These are phyloP conservation scores for Amanita pallidorosea DNA, from an alignment of 768 basidiomycete species.

Conservation along the genomic window DNA sequence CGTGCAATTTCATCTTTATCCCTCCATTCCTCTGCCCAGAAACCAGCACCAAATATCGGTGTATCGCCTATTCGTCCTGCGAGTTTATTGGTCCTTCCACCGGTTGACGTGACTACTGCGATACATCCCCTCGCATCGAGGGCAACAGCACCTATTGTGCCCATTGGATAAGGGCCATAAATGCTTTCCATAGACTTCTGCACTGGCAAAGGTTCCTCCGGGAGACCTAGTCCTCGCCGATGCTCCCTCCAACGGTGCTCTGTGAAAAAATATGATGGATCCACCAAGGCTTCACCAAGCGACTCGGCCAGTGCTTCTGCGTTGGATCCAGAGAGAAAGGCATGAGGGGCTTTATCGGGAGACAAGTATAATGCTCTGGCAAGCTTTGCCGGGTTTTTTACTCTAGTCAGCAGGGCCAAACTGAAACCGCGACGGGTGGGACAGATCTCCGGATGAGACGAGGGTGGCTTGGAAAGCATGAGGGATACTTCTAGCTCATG, in stretches of 20 bases:
- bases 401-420: conserved; percentile 52
- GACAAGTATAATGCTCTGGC: conserved; percentile 61
- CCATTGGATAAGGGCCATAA: conserved; percentile 50
- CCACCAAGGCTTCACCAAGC: conserved; percentile 48
- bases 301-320: conserved; percentile 51
- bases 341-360: conserved; percentile 51
- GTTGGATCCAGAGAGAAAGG: conserved; percentile 56
- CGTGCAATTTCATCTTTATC: conserved; percentile 18
- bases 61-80: conserved; percentile 81
- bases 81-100: conserved; percentile 76
- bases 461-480: conserved; percentile 73
- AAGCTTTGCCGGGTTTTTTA: conserved; percentile 65
- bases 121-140: conserved; percentile 69
- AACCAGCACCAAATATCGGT: conserved; percentile 66
- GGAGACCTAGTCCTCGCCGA: conserved; percentile 59
- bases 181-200: conserved; percentile 11
- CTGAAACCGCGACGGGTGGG: conserved; percentile 50
- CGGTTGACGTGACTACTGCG: conserved; percentile 65
- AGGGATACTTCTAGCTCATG: conserved; percentile 77
- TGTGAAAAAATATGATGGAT: conserved; percentile 74
- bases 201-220: conserved; percentile 48
- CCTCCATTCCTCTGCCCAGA: conserved; percentile 80
- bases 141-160: conserved; percentile 81
- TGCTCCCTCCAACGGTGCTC: conserved; percentile 70
- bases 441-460: conserved; percentile 49